Percentiles rank a stretch among this genome's conserved stretches.
These are phyloP conservation scores for Aureobasidium sp. DNA, from an alignment of 2,329 filamentous ascomycete genomes.

Conservation along the genomic window DNA sequence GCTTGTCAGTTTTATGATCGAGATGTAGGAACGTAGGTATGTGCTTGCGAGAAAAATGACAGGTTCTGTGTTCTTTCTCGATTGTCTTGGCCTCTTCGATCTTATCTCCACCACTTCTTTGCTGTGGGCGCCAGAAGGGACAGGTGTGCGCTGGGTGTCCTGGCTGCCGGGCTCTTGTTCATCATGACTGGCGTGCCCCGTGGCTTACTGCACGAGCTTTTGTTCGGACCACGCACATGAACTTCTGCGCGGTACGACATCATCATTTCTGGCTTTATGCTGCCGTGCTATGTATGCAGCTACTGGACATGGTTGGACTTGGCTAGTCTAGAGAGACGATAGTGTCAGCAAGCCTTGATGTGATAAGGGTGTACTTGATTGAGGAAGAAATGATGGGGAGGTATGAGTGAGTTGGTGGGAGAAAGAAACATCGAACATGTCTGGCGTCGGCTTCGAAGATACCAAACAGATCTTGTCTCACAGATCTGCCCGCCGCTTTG, in stretches of 20 bases:
- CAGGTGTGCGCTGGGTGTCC: neutral
- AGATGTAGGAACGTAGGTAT: constrained; percentile 1
- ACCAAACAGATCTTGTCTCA: constrained; percentile 13
- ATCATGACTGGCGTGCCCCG: neutral
- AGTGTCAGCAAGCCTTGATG: neutral
- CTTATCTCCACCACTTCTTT: neutral
- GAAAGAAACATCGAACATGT: neutral
- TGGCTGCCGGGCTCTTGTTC: neutral
- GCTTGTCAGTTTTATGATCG: neutral
- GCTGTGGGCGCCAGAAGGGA: neutral
- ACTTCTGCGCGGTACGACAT: neutral
- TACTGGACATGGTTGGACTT: constrained; percentile 7
- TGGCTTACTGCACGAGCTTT: constrained; percentile 14
- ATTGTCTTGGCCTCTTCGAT: neutral
- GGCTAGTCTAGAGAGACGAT: neutral
- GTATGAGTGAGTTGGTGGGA: neutral
- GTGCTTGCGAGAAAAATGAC: constrained; percentile 7
- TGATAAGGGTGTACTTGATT: neutral
- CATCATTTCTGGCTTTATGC: constrained; percentile 4
- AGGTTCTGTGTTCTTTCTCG: neutral
- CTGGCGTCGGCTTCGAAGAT: neutral
- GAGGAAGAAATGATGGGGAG: neutral
- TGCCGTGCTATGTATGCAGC: constrained; percentile 9
- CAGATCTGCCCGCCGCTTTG: constrained; percentile 13
- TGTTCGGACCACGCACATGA: constrained; percentile 8